phyloP scores from a whole-genome alignment of 352 stramenopile genomes.

The Thalassiosira ordinaria region DNA sequence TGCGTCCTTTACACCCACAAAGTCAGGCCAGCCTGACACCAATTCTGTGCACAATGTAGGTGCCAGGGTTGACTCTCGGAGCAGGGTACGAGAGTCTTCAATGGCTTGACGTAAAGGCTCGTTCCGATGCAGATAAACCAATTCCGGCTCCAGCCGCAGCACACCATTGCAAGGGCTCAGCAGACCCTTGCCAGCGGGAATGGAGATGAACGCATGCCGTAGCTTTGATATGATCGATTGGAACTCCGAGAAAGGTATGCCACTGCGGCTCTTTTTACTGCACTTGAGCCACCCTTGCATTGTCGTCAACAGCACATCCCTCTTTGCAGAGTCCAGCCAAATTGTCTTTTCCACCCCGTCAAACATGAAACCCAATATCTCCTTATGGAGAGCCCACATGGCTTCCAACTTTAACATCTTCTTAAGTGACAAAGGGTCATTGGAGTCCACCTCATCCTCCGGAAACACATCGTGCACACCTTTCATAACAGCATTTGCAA shows the following conservation, averaged over 20 bases:
- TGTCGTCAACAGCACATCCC: not conserved
- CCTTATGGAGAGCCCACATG: not conserved
- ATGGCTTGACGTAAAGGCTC: not conserved
- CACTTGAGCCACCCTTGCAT: conserved; percentile 8
- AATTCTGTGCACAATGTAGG: conserved; percentile 34
- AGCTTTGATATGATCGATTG: not conserved
- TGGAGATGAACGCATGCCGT: conserved; percentile 7
- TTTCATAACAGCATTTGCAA: conserved; percentile 10
- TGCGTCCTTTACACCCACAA: conserved; percentile 22
- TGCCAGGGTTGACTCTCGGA: not conserved
- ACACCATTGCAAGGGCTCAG: conserved; percentile 13
- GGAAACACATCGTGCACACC: conserved; percentile 37
- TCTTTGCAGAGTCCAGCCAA: conserved; percentile 8
- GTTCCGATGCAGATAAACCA: not conserved
- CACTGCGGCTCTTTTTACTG: not conserved
- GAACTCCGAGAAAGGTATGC: conserved; percentile 20
- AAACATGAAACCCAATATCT: conserved; percentile 11
- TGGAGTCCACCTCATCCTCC: not conserved
- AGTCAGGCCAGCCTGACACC: conserved; percentile 15
- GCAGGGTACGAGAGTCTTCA: not conserved
- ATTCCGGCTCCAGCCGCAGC: not conserved
- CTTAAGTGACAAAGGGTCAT: conserved; percentile 9
- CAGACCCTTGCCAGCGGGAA: conserved; percentile 6
- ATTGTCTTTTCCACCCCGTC: conserved; percentile 9
- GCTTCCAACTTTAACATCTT: conserved; percentile 5